phyloP scores from a whole-genome alignment of 2,329 filamentous ascomycete species.

The Ophiocordyceps australis region DNA sequence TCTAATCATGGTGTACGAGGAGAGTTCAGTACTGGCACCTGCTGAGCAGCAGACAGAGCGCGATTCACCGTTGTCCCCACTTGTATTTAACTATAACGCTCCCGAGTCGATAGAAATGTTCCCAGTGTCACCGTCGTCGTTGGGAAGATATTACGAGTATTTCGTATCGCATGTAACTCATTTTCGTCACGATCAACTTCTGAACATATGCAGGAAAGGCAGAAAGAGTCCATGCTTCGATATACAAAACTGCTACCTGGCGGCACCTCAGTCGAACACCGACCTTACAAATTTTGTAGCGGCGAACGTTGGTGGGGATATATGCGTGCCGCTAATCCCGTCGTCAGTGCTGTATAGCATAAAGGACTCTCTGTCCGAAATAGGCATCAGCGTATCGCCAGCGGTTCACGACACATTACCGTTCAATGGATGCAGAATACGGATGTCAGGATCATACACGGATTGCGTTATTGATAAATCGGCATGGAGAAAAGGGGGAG shows the following conservation, averaged over 20 bases:
- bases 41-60: background rate
- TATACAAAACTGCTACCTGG: background rate
- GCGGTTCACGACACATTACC: background rate
- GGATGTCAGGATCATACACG: background rate
- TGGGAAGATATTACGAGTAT: background rate
- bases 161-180: background rate
- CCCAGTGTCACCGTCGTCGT: background rate
- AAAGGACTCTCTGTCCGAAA: background rate
- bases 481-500: background rate
- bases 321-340: background rate
- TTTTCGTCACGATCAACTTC: background rate
- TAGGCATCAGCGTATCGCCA: background rate
- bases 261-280: background rate
- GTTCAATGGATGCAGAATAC: background rate
- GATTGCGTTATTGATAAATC: background rate
- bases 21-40: background rate
- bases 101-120: background rate
- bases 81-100: background rate
- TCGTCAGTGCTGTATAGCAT: background rate
- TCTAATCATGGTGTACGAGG: background rate
- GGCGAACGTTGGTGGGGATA: background rate
- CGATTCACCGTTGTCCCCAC: background rate
- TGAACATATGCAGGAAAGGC: background rate
- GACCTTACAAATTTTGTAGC: background rate
- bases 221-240: background rate